phyloP scores from a whole-genome alignment of 805 yeast genomes.

The Candida suzukii region DNA sequence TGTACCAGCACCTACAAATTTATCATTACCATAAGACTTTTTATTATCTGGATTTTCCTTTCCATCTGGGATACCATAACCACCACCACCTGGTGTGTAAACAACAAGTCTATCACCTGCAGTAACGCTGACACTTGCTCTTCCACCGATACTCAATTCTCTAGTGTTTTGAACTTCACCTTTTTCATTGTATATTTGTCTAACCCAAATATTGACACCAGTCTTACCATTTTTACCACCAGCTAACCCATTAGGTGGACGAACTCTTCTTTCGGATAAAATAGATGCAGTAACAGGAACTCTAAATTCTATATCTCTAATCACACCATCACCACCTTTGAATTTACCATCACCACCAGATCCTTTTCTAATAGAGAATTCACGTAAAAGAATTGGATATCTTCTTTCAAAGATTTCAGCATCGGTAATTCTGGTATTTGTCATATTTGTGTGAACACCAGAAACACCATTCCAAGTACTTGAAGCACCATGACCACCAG shows the following conservation, averaged over 20 bases:
- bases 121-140: constrained; percentile 48
- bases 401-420: constrained; percentile 84
- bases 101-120: constrained; percentile 64
- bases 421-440: constrained; percentile 89
- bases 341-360: constrained; percentile 79
- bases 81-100: constrained; percentile 85
- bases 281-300: constrained; percentile 70
- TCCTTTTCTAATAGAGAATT: constrained; percentile 59
- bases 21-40: constrained; percentile 7
- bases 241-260: constrained; percentile 77
- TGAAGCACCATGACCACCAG: constrained; percentile 92
- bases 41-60: background rate
- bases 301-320: constrained; percentile 78
- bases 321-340: constrained; percentile 80
- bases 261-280: constrained; percentile 76
- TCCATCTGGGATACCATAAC: constrained; percentile 29
- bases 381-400: constrained; percentile 73
- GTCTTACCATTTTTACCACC: constrained; percentile 76
- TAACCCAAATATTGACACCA: constrained; percentile 47
- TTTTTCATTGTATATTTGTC: constrained; percentile 13
- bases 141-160: constrained; percentile 58
- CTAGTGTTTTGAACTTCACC: constrained; percentile 27
- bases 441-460: constrained; percentile 93
- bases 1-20: constrained; percentile 23
- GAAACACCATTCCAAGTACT: constrained; percentile 78